These are phyloP conservation scores for Schizophyllum amplum DNA, from an alignment of 1,284 basidiomycete genomes.

Conservation along the genomic window DNA sequence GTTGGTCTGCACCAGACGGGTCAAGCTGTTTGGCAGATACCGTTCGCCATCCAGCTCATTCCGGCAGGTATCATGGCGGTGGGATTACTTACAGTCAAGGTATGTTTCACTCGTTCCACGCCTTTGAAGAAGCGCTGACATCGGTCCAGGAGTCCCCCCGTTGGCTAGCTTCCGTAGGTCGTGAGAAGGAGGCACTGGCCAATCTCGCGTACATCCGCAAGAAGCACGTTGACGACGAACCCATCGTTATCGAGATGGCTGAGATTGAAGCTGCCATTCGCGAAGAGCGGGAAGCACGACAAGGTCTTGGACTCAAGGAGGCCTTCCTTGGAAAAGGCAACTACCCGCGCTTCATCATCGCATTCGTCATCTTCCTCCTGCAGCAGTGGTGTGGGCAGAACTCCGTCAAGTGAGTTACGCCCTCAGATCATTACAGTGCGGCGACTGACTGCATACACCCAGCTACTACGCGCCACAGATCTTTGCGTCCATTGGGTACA, in stretches of 20 bases:
- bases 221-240: conserved; percentile 35
- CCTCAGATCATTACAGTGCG: conserved; percentile 44
- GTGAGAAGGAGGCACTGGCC: conserved; percentile 37
- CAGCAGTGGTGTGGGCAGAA: conserved; percentile 73
- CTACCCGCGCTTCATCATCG: conserved; percentile 61
- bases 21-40: conserved; percentile 61
- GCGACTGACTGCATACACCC: conserved; percentile 45
- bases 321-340: conserved; percentile 73
- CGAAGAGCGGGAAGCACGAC: conserved; percentile 52
- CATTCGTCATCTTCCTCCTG: conserved; percentile 58
- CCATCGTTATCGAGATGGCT: conserved; percentile 47
- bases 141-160: conserved; percentile 53
- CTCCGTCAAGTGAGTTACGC: conserved; percentile 40
- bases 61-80: conserved; percentile 72
- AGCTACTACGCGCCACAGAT: conserved; percentile 76
- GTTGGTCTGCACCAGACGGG: conserved; percentile 44
- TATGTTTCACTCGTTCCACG: conserved; percentile 10
- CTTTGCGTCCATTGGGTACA: conserved; percentile 64
- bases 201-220: conserved; percentile 55
- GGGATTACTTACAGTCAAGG: conserved; percentile 64
- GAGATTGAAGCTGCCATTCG: conserved; percentile 62
- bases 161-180: conserved; percentile 51
- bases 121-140: background rate
- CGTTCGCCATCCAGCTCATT: conserved; percentile 70
- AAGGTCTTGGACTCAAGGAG: conserved; percentile 52